Percentiles rank a stretch among this genome's conserved stretches.
These are phyloP conservation scores for Acephala macrosclerotiorum DNA, from an alignment of 2,329 filamentous ascomycete species.

Conservation along the genomic window DNA sequence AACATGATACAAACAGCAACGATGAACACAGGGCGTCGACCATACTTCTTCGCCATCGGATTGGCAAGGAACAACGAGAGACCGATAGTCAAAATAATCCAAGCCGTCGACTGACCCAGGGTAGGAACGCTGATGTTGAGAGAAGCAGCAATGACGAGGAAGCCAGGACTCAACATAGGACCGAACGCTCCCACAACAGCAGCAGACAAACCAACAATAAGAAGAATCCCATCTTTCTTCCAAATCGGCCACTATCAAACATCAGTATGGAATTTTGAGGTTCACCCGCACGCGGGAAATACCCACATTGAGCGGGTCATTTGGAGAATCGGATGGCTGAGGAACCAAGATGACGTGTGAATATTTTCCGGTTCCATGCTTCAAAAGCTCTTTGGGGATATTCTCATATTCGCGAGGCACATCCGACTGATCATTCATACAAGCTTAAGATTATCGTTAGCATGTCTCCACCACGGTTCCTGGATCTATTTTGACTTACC, in stretches of 20 bases:
- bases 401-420: slow-evolving; percentile 53
- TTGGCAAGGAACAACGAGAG: slow-evolving; percentile 58
- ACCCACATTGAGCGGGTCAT: slow-evolving; percentile 56
- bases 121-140: slow-evolving; percentile 52
- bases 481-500: slow-evolving; percentile 40
- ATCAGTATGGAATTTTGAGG: slow-evolving; percentile 6
- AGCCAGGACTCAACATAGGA: slow-evolving; percentile 58
- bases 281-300: slow-evolving; percentile 1
- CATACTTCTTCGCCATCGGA: slow-evolving; percentile 58
- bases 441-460: slow-evolving; percentile 43
- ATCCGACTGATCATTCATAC: slow-evolving; percentile 54
- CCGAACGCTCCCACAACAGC: slow-evolving; percentile 58
- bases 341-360: slow-evolving; percentile 43
- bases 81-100: slow-evolving; percentile 57
- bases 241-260: slow-evolving; percentile 49
- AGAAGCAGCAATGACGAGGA: slow-evolving; percentile 53
- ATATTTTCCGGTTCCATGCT: slow-evolving; percentile 33
- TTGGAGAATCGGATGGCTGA: slow-evolving; percentile 57
- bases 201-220: slow-evolving; percentile 54
- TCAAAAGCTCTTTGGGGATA: slow-evolving; percentile 48
- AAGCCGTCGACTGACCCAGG: slow-evolving; percentile 54
- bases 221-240: slow-evolving; percentile 54
- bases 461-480: not conserved
- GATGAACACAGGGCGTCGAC: slow-evolving; percentile 58
- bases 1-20: slow-evolving; percentile 56